Evolutionary conservation across 2,329 filamentous ascomycete species (phyloP).

Genomic region (Fusarium algeriense): DNA sequence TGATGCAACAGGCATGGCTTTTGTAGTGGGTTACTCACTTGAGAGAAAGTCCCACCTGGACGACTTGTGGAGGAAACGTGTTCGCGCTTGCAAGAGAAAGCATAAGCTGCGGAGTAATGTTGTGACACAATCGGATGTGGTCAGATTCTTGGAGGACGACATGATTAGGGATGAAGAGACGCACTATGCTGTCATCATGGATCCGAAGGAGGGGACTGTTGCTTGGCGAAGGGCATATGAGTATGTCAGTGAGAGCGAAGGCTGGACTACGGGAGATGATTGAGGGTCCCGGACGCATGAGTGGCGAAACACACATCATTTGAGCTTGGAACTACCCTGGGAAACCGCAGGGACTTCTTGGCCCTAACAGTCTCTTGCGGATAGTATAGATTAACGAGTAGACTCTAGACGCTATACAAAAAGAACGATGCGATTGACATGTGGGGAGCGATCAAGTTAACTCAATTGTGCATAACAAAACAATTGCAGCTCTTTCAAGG

Average conservation of each 20-base stretch:
- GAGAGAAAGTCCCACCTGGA: conserved; percentile 42
- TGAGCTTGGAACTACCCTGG: too few relatives aligned
- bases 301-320: neutral
- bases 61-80: conserved; percentile 30
- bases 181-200: conserved; percentile 57
- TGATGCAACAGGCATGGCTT: conserved; percentile 40
- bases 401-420: too few relatives aligned
- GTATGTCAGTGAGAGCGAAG: neutral
- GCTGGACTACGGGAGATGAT: fast-evolving
- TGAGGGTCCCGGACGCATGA: fast-evolving
- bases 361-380: too few relatives aligned
- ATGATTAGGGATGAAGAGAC: conserved; percentile 49
- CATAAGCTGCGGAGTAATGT: neutral
- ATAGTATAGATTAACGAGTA: too few relatives aligned
- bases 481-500: too few relatives aligned
- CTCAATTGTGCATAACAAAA: too few relatives aligned
- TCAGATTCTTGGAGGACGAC: conserved; percentile 41
- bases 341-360: too few relatives aligned
- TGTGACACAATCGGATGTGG: conserved; percentile 41
- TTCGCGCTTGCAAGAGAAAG: neutral
- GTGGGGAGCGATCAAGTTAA: too few relatives aligned
- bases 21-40: conserved; percentile 40
- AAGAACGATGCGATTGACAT: too few relatives aligned
- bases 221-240: conserved; percentile 21
- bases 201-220: conserved; percentile 59